Conservation (phyloP, 2,329 filamentous ascomycete species). For the Bertia moriformis region DNA sequence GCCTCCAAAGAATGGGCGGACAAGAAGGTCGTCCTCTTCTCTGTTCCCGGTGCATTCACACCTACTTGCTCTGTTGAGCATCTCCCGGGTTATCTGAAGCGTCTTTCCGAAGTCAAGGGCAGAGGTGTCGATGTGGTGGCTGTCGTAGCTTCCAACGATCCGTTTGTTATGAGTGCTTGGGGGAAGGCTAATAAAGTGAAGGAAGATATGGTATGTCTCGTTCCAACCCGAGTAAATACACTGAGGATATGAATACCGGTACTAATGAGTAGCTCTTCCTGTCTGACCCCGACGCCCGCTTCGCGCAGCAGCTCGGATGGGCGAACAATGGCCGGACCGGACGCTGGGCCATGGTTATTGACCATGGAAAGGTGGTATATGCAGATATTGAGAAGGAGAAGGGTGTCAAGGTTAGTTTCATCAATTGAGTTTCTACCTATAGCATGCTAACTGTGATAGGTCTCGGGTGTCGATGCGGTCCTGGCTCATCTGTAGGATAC, state of each 20-base stretch:
- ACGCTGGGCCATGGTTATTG: constrained; percentile 53
- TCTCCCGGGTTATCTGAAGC: constrained; percentile 54
- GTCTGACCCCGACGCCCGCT: constrained; percentile 46
- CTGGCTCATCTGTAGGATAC: not conserved
- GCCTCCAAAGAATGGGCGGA: constrained; percentile 36
- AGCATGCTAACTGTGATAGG: not conserved
- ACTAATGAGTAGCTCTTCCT: constrained; percentile 39
- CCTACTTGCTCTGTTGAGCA: constrained; percentile 55
- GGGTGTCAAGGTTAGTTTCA: constrained; percentile 12
- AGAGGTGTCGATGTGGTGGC: constrained; percentile 59
- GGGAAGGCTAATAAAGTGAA: constrained; percentile 56
- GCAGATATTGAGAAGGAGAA: constrained; percentile 45
- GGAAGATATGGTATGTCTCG: constrained; percentile 40
- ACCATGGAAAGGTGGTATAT: constrained; percentile 54
- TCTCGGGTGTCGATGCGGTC: not conserved
- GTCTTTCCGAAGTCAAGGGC: constrained; percentile 37
- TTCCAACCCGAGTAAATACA: no score
- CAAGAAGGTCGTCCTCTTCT: constrained; percentile 60
- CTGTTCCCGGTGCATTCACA: constrained; percentile 57
- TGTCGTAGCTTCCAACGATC: constrained; percentile 55
- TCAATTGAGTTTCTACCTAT: no score
- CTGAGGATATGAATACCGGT: not conserved
- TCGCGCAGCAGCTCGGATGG: constrained; percentile 54
- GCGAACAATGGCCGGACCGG: constrained; percentile 45
- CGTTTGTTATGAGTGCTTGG: constrained; percentile 60